phyloP scores from a whole-genome alignment of 1,139 yeast genomes.

The Pneumocystis murina region DNA sequence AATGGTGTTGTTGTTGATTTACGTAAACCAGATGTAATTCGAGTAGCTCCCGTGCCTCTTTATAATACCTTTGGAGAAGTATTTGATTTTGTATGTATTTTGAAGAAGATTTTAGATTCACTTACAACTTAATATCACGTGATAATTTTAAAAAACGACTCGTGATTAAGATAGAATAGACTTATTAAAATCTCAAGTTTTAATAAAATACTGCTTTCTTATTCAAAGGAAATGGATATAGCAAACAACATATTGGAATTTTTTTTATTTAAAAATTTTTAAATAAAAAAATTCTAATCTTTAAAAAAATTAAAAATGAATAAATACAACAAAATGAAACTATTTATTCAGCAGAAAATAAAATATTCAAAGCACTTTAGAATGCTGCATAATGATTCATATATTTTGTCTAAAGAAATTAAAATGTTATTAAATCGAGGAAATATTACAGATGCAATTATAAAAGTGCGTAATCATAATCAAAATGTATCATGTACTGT shows the following conservation, averaged over 20 bases:
- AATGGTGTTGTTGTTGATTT: constrained; percentile 72
- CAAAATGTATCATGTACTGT: constrained; percentile 2
- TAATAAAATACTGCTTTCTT: too few relatives aligned
- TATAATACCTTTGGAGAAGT: constrained; percentile 68
- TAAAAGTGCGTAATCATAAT: not conserved
- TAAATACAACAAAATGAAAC: not conserved
- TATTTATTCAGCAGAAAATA: not conserved
- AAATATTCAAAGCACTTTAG: not conserved
- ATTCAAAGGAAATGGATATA: too few relatives aligned
- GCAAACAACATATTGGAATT: not conserved
- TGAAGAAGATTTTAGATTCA: constrained; percentile 30
- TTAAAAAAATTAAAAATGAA: not conserved
- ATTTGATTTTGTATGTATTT: constrained; percentile 30
- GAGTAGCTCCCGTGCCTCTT: constrained; percentile 71
- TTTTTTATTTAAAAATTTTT: not conserved
- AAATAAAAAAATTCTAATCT: not conserved
- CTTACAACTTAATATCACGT: not conserved
- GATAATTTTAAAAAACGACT: not conserved
- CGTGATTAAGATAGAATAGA: not conserved
- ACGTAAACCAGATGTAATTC: constrained; percentile 72
- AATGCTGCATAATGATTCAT: not conserved
- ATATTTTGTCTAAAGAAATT: not conserved
- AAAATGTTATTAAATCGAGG: not conserved
- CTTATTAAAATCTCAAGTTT: not conserved
- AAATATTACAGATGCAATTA: constrained; percentile 1